Base-by-base conservation (phyloP, 1,139 yeast genomes). In the Candida tetrigidarum region DNA sequence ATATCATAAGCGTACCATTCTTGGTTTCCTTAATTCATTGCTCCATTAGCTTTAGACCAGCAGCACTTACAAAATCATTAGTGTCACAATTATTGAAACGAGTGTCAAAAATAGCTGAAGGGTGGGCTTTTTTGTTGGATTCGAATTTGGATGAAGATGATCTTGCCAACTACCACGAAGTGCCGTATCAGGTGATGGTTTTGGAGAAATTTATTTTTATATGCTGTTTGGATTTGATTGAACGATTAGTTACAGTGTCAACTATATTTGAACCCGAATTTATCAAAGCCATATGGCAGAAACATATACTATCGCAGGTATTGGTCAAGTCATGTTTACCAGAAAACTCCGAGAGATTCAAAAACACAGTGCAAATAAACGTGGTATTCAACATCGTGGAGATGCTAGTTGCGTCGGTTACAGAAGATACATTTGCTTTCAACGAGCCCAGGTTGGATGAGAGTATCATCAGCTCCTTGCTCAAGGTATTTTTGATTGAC, bases 181-280 rank as follows among this genome's bases (percentile, higher is more conserved):
- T 66, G 3, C 67, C 76, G 1, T 54, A 66, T 47, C 83, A 78
- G 50, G 64, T 63, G 1, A 58, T 67, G 54, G 58, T 81, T 2
- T 57, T 84, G 8, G 83, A 82, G 51, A 75, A 75, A 34, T 70
- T 81, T 46, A 66, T 73, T 2, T 62, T 82, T 3, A 56, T 78
- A 1, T 76, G 75, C 54, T 69, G 80, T 6, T 68, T 81, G 60
- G 91, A 84, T 57, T 66, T 80, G 2, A 54, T 84, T 22, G 89
- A 84, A 51, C 58, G 60, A 23, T 53, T 68, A 36, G 56, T 66
- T 22, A 50, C 59, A 1, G 50, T 67, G 8, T 51, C 71, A 4
- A 53, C 73, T 0, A 52, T 54, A 27, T 54, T 54, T 46, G 71
- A 62, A 4, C 40, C 52, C 5, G 49, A 44, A 2, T 59, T 59